A percentile compares a stretch with the other conserved stretches of the same genome.
Conservation (phyloP, 2,329 filamentous ascomycete species). For the Colletotrichum gloeosporioides region DNA sequence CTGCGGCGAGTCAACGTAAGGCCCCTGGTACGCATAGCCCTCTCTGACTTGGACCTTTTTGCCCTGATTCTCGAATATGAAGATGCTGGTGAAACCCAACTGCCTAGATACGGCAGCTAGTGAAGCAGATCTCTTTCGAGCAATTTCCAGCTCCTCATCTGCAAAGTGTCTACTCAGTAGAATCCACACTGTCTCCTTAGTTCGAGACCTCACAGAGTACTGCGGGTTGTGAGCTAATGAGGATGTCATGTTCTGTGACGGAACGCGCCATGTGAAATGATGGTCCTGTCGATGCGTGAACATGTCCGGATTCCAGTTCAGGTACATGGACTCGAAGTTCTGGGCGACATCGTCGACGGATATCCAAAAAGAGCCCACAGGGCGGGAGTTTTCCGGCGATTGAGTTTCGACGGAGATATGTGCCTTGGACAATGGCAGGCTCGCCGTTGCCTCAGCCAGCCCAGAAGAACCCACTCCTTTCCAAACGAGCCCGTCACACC, state of each 20-base stretch:
- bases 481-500: slow-evolving; percentile 84
- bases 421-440: not conserved
- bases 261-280: slow-evolving; percentile 83
- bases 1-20: slow-evolving; percentile 94
- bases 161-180: slow-evolving; percentile 87
- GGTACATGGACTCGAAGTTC: slow-evolving; percentile 93
- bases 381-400: slow-evolving; percentile 28
- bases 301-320: slow-evolving; percentile 94
- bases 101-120: slow-evolving; percentile 54
- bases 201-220: slow-evolving; percentile 69
- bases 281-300: slow-evolving; percentile 85
- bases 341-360: slow-evolving; percentile 85
- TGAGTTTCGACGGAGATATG: slow-evolving; percentile 17
- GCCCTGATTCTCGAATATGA: slow-evolving; percentile 76
- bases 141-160: slow-evolving; percentile 66
- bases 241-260: slow-evolving; percentile 53
- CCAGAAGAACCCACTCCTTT: slow-evolving; percentile 47
- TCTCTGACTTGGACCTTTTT: slow-evolving; percentile 77
- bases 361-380: slow-evolving; percentile 90
- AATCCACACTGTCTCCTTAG: slow-evolving; percentile 76
- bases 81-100: slow-evolving; percentile 86
- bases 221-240: slow-evolving; percentile 72
- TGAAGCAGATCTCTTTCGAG: slow-evolving; percentile 46
- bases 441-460: not conserved
- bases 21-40: slow-evolving; percentile 72